These are phyloP conservation scores for Galerina sulciceps DNA, from an alignment of 768 basidiomycete species.

Conservation along the genomic window DNA sequence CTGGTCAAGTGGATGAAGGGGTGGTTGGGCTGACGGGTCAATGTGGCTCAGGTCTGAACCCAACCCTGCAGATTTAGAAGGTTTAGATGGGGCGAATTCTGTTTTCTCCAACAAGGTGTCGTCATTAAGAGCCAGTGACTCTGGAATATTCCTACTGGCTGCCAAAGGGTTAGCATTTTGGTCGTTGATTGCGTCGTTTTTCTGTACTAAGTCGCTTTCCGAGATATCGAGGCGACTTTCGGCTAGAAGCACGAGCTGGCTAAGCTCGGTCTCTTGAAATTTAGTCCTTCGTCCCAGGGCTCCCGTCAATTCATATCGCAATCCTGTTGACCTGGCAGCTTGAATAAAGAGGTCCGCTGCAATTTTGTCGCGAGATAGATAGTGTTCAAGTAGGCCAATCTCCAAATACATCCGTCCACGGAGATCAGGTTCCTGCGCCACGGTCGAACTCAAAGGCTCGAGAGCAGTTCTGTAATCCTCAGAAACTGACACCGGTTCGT, in stretches of 20 bases:
- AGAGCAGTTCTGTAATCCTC: constrained; percentile 44
- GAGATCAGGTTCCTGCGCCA: constrained; percentile 63
- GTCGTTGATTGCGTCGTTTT: constrained; percentile 7
- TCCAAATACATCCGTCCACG: constrained; percentile 73
- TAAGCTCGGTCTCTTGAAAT: constrained; percentile 84
- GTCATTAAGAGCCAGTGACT: constrained; percentile 86
- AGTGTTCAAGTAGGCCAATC: constrained; percentile 78
- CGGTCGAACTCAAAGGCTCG: constrained; percentile 40
- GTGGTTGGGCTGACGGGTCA: constrained; percentile 82
- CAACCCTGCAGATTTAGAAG: constrained; percentile 55
- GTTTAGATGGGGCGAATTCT: constrained; percentile 79
- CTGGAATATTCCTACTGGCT: constrained; percentile 54
- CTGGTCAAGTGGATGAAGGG: constrained; percentile 93
- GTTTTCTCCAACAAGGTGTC: constrained; percentile 96
- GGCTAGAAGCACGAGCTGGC: constrained; percentile 94
- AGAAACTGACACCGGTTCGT: constrained; percentile 75
- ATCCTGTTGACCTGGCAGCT: constrained; percentile 75
- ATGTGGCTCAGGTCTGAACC: constrained; percentile 65
- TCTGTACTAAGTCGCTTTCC: constrained; percentile 11
- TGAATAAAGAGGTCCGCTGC: constrained; percentile 80
- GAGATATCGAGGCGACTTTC: constrained; percentile 63
- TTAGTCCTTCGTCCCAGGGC: constrained; percentile 93
- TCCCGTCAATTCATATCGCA: constrained; percentile 92
- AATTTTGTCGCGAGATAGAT: constrained; percentile 72
- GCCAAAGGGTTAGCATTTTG: constrained; percentile 13